phyloP scores from a whole-genome alignment of 441 rosid genomes.

The Manihot esculenta region DNA sequence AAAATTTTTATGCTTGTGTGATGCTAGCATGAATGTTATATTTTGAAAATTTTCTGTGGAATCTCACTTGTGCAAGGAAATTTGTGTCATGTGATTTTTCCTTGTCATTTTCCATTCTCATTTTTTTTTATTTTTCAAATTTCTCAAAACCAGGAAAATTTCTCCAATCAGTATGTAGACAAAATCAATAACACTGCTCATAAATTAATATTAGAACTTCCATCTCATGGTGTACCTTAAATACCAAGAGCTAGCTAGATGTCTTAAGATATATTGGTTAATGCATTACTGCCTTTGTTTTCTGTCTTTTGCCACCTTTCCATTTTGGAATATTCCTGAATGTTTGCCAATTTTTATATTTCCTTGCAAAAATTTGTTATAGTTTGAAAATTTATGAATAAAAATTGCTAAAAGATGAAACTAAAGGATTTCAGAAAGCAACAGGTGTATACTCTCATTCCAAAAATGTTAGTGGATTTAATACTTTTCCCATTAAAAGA shows the following conservation, averaged over 20 bases:
- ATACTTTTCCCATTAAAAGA: neutral
- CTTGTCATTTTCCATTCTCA: neutral
- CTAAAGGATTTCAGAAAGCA: neutral
- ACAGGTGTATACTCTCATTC: too few species aligned
- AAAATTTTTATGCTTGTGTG: neutral
- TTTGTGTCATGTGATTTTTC: neutral
- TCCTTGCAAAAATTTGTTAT: too few species aligned
- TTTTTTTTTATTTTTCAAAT: neutral
- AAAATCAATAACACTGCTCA: neutral
- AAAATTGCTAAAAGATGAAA: neutral
- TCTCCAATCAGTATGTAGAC: neutral
- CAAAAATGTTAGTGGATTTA: neutral
- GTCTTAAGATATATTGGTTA: constrained; percentile 1
- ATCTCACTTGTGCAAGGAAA: neutral
- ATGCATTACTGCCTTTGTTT: neutral
- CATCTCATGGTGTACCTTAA: neutral
- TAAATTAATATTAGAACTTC: neutral
- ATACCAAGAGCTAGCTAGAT: neutral
- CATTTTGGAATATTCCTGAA: neutral
- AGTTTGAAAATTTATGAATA: neutral
- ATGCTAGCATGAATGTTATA: neutral
- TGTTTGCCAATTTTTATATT: neutral
- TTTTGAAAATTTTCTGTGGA: neutral
- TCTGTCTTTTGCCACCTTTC: neutral
- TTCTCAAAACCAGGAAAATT: neutral